Evolutionary conservation across 2,329 filamentous ascomycete genomes (phyloP).

Genomic region (Calonectria crousiana): DNA sequence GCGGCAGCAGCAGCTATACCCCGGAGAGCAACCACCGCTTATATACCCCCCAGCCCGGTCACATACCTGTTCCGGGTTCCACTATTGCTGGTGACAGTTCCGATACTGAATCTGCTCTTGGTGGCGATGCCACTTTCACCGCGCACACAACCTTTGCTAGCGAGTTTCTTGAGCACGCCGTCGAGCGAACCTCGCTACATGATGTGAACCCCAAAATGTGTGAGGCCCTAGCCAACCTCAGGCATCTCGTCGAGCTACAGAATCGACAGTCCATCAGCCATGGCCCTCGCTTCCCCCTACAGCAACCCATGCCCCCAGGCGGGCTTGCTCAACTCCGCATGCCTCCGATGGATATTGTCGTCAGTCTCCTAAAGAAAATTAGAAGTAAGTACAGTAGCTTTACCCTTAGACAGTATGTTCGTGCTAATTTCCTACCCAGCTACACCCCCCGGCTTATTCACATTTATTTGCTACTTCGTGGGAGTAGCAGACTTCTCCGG

Average conservation of each 20-base stretch:
- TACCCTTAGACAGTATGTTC: background rate
- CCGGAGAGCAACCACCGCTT: constrained; percentile 38
- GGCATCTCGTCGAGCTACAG: constrained; percentile 66
- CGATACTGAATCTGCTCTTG: constrained; percentile 56
- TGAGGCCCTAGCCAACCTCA: constrained; percentile 63
- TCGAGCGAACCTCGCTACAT: constrained; percentile 60
- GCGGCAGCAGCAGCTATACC: constrained; percentile 32
- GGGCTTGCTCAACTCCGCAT: constrained; percentile 65
- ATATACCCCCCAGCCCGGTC: constrained; percentile 39
- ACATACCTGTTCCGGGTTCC: constrained; percentile 42
- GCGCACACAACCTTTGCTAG: constrained; percentile 66
- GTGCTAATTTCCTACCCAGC: constrained; percentile 45
- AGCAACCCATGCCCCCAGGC: constrained; percentile 59
- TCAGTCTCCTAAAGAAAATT: constrained; percentile 61
- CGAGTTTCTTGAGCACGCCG: constrained; percentile 67
- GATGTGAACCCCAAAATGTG: constrained; percentile 64
- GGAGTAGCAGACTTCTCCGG: constrained; percentile 63
- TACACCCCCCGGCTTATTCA: constrained; percentile 61
- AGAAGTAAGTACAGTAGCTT: constrained; percentile 51
- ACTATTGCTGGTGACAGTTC: constrained; percentile 53
- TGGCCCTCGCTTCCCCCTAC: constrained; percentile 59
- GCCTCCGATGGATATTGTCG: constrained; percentile 65
- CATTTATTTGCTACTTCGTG: constrained; percentile 62
- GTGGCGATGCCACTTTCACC: constrained; percentile 62
- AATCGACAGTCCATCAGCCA: constrained; percentile 55